Percentiles rank a stretch among this genome's conserved stretches.
phyloP scores from a whole-genome alignment of 306 rosid genomes.

The Pyrus communis region DNA sequence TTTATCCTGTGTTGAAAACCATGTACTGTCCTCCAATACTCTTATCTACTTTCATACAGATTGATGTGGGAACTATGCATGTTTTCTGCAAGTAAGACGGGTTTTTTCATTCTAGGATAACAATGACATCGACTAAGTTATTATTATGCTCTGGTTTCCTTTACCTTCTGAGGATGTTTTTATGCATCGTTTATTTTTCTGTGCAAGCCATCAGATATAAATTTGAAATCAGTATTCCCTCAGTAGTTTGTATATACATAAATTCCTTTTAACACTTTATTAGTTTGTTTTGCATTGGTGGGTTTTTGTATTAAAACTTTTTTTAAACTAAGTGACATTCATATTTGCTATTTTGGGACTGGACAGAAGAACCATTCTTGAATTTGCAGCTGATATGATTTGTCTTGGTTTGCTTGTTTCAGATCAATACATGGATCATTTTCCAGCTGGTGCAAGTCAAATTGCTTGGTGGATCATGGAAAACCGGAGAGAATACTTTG shows the following conservation, averaged over 20 bases:
- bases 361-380: not conserved
- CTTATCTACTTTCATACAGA: not conserved
- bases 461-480: constrained; percentile 99
- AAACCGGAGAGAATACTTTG: constrained; percentile 77
- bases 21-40: not conserved
- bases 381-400: not conserved
- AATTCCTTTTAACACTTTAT: not conserved
- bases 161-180: not conserved
- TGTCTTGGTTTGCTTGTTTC: constrained; percentile 15
- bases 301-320: not conserved
- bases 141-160: not conserved
- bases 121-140: not conserved
- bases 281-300: not conserved
- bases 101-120: not conserved
- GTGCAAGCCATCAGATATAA: not conserved
- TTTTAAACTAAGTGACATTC: not conserved
- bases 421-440: constrained; percentile 70
- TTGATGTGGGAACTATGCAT: not conserved
- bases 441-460: constrained; percentile 77
- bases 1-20: not conserved
- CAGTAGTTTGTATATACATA: not conserved
- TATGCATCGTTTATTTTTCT: not conserved
- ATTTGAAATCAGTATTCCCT: not conserved
- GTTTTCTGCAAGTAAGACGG: not conserved
- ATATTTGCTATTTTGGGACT: not conserved